Base-by-base conservation (phyloP, 495 filamentous ascomycete genomes). In the Poronia punctata region DNA sequence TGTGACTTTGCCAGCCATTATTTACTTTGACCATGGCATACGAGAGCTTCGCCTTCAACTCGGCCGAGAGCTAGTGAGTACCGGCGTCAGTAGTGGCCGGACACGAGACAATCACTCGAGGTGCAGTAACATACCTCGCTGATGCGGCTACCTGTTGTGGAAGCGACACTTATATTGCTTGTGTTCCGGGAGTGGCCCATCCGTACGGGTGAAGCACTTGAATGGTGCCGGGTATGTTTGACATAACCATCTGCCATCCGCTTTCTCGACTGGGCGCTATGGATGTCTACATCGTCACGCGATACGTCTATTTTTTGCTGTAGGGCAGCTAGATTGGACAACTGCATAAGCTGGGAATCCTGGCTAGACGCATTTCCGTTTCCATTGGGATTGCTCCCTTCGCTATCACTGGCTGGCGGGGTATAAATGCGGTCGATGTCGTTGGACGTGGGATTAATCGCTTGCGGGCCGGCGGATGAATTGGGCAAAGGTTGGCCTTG, bases 11-110 rank as follows among this genome's bases (percentile, higher is more conserved):
- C 73, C 86, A 86, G 35, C 83, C 86, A 57, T 92, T 79, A 61
- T 90, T 82, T 26, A 96, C 80, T 58, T 94, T 94, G 50, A 89
- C 75, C 67, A 90, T 86, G 24, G 87, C 88, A 59, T 95, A 93
- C 5, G 85, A 84, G 9, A 96, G 68, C 36, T 86, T 82, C 5
- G 86, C 75, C 46, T 78, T 80, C 17, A 96, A 72, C 52, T 87
- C 79, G 25, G 78, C 74, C 21, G 87, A 86, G 31, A 92, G 60
- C 83, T 93, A 8, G 52, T 27, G 38, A 36, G n/a, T n/a, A n/a
- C n/a, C n/a, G n/a, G n/a, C n/a, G n/a, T n/a, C 39, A 41, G 23
- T 43, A 38, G 56, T 58, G 53, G 56, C 46, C 35, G 34, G 45
- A 19, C 16, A 31, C 23, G 11, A 28, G 20, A 38, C 38, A 19